Evolutionary conservation across 202 grass and related monocot genomes (phyloP).

Genomic region (Carex arenaria): DNA sequence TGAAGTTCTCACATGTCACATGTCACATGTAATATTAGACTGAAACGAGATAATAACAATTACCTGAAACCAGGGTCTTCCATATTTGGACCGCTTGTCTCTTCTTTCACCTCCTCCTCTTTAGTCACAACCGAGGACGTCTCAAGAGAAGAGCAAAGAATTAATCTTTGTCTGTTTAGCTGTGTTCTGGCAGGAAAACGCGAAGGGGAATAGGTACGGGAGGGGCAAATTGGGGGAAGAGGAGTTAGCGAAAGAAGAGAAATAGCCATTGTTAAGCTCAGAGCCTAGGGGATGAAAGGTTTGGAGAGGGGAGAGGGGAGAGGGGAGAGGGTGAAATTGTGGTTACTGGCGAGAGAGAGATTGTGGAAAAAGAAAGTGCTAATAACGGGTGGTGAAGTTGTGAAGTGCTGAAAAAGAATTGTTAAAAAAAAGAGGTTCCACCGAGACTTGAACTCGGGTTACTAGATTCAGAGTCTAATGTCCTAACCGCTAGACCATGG

Average conservation of each 20-base stretch:
- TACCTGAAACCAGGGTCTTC: slow-evolving; percentile 64
- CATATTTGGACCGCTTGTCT: background rate
- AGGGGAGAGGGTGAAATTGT: background rate
- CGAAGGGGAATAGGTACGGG: background rate
- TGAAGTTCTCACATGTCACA: slow-evolving; percentile 2
- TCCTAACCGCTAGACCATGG: slow-evolving; percentile 80
- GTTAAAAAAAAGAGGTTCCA: slow-evolving; percentile 26
- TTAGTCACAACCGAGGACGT: slow-evolving; percentile 38
- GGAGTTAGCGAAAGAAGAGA: slow-evolving; percentile 16
- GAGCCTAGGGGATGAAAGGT: slow-evolving; percentile 14
- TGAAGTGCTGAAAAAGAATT: background rate
- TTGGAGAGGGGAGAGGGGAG: slow-evolving; percentile 2
- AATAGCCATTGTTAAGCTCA: slow-evolving; percentile 14
- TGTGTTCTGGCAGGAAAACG: background rate
- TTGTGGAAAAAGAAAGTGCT: no score
- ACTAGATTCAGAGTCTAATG: slow-evolving; percentile 83
- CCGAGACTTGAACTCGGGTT: slow-evolving; percentile 68
- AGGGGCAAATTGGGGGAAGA: background rate
- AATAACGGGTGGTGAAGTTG: background rate
- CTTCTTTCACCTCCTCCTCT: slow-evolving; percentile 29
- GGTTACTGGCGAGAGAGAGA: no score
- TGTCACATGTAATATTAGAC: background rate
- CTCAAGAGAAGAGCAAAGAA: slow-evolving; percentile 17
- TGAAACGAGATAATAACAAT: background rate
- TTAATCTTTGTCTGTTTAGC: background rate